A percentile compares a stretch with the other conserved stretches of the same genome.
Evolutionary conservation across 345 rosid genomes (phyloP).

Genomic region (Citrus sinensis): DVS_A1.0 CM039169.1:32877001-32877500

Average conservation of each 20-base stretch:
- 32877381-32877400: slow-evolving; percentile 5
- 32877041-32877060: slow-evolving; percentile 81
- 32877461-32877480: slow-evolving; percentile 15
- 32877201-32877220: background rate
- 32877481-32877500: slow-evolving; percentile 37
- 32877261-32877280: background rate
- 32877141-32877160: slow-evolving; percentile 44
- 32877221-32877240: background rate
- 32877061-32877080: slow-evolving; percentile 59
- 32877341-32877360: background rate
- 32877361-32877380: background rate
- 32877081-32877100: slow-evolving; percentile 37
- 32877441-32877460: slow-evolving; percentile 12
- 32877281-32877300: no score
- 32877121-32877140: slow-evolving; percentile 83
- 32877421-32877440: slow-evolving; percentile 12
- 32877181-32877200: background rate
- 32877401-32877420: slow-evolving; percentile 20
- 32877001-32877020: slow-evolving; percentile 65
- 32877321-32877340: no score
- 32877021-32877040: slow-evolving; percentile 80
- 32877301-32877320: background rate
- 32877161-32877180: slow-evolving; percentile 39
- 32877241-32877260: background rate
- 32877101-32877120: slow-evolving; percentile 46